Evolutionary conservation across 306 rosid genomes (phyloP), one percentile per base, ranked within the genome.

Genomic region (Mimosa pudica): DNA sequence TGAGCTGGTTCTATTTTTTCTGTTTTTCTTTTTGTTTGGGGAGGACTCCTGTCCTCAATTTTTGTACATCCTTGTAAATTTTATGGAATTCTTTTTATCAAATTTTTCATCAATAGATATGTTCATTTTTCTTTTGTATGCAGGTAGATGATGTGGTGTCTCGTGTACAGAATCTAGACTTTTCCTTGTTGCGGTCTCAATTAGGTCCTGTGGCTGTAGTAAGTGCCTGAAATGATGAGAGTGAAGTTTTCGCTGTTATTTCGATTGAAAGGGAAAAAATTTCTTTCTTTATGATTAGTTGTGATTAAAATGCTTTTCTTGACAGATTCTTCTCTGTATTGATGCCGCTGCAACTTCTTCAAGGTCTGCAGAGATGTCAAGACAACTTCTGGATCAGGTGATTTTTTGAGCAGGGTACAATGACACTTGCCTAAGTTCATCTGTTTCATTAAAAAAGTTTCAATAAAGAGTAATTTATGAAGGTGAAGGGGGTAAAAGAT

Each of bases 271-370:
- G 55, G 74, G 38, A 24, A 20, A 58, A 78, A 35, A 55, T 35
- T 76, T 44, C 77, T 67, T 80, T 46, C 64, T 63, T 69, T 57
- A 75, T 82, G 49, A 80, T 83, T 57, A 78, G 75, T 76, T 86
- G 80, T 86, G 84, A 85, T 54, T 80, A 54, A 74, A 73, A 70
- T 75, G 71, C 65, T 52, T 88, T 82, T 84, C 77, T 73, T 87
- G 81, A 44, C 86, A 95, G 98, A 92, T 95, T 90, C 98, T 95
- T 88, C 98, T 95, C 78, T 95, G 95, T 81, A 89, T 92, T 71
- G 98, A 95, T 73, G 89, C 90, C 81, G 98, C 98, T 62, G 88
- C 97, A 77, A 92, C 98, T 84, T 92, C 98, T 75, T 95, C 97
- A 10, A 86, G 85, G 88, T 87, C 94, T 72, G 91, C 93, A 84